Percentiles rank a stretch among this genome's conserved stretches.
Conservation (phyloP, 1,284 basidiomycete species). For the Cutaneotrichosporon cutaneum region DNA sequence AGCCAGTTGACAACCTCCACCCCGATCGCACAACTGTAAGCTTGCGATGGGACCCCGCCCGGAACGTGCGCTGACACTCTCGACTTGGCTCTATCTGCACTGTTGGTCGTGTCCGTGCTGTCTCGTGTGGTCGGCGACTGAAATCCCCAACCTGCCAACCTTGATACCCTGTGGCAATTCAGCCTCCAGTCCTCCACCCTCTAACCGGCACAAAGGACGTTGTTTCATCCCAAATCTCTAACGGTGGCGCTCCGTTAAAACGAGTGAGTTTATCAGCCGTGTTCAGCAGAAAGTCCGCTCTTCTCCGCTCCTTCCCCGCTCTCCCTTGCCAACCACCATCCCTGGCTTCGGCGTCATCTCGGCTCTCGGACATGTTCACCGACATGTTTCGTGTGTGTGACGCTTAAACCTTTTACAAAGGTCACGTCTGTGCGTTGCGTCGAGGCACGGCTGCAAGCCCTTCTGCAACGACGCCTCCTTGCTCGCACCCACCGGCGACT, state of each 20-base stretch:
- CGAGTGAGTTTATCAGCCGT: not conserved
- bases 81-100: not conserved
- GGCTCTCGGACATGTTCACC: no score
- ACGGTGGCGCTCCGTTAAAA: no score
- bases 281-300: not conserved
- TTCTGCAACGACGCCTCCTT: no score
- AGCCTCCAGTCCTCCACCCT: not conserved
- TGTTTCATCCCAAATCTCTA: no score
- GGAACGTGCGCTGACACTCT: slow-evolving; percentile 4
- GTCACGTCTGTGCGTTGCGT: no score
- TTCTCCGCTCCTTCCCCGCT: not conserved
- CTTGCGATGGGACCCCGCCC: not conserved
- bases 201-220: not conserved
- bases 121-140: not conserved
- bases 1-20: not conserved
- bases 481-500: no score
- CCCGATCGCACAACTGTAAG: no score
- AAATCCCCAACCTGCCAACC: no score
- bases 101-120: no score
- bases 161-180: not conserved
- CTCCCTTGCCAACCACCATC: not conserved
- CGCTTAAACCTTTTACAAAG: no score
- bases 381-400: no score
- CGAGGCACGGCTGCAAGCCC: no score
- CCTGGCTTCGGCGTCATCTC: not conserved